A percentile compares a stretch with the other conserved stretches of the same genome.
phyloP scores from a whole-genome alignment of 148 eudicot genomes.

The Chenopodium album region DNA sequence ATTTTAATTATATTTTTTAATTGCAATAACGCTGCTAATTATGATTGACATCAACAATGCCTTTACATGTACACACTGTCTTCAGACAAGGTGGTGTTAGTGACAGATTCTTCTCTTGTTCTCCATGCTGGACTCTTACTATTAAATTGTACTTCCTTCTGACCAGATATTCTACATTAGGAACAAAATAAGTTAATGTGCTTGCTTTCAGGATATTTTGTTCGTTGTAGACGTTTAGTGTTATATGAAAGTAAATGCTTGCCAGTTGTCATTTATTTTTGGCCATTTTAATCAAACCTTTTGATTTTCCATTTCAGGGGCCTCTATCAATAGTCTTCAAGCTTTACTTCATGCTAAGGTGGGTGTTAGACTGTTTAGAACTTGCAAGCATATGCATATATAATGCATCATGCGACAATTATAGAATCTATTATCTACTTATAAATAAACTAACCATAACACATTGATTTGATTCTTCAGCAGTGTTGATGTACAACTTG shows the following conservation, averaged over 20 bases:
- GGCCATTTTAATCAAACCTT: not conserved
- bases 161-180: not conserved
- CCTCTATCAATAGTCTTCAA: slow-evolving; percentile 83
- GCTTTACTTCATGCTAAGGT: slow-evolving; percentile 90
- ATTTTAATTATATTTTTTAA: no score
- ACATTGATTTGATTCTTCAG: not conserved
- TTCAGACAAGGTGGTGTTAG: not conserved
- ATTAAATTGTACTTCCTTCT: not conserved
- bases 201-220: not conserved
- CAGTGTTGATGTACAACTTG: not conserved
- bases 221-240: not conserved
- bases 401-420: not conserved
- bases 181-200: not conserved
- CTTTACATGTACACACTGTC: not conserved
- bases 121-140: not conserved
- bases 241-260: not conserved
- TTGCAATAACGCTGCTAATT: not conserved
- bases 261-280: not conserved
- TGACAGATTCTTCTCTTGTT: not conserved
- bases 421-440: not conserved
- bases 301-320: slow-evolving; percentile 55
- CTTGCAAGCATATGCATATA: not conserved
- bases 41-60: not conserved
- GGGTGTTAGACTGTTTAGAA: slow-evolving; percentile 17
- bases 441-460: not conserved